Conservation (phyloP, 2,329 filamentous ascomycete genomes). For the Pestalotiopsis sp. region DNA sequence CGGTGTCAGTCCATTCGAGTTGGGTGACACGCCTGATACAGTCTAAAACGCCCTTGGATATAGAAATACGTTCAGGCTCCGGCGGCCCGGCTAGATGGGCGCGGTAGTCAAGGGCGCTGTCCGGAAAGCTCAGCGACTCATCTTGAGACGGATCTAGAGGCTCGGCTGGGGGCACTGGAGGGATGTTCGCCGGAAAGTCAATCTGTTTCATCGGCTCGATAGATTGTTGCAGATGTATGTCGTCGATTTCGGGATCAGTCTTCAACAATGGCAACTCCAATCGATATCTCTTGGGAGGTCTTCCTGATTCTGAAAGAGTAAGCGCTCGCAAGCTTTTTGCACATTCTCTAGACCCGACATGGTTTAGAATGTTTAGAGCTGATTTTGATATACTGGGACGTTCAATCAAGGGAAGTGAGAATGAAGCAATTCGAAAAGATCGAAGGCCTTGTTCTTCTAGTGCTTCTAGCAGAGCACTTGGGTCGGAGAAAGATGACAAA, state of each 20-base stretch:
- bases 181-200: not conserved
- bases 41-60: conserved; percentile 22
- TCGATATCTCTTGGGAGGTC: conserved; percentile 20
- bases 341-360: conserved; percentile 15
- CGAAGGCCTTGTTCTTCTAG: conserved; percentile 18
- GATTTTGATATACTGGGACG: conserved; percentile 21
- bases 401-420: conserved; percentile 16
- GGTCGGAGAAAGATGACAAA: conserved; percentile 13
- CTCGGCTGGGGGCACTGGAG: conserved; percentile 26
- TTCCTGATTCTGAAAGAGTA: conserved; percentile 12
- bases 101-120: conserved; percentile 17
- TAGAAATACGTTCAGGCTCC: conserved; percentile 24
- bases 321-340: not conserved
- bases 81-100: conserved; percentile 12
- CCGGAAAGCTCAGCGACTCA: conserved; percentile 27
- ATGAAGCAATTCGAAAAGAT: conserved; percentile 19
- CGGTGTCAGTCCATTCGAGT: conserved; percentile 19
- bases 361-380: conserved; percentile 18
- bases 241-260: conserved; percentile 31
- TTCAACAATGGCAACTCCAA: conserved; percentile 27
- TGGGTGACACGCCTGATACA: conserved; percentile 21
- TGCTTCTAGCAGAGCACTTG: not conserved
- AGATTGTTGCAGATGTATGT: conserved; percentile 20
- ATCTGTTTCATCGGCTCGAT: conserved; percentile 18
- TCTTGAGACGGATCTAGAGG: conserved; percentile 24